These are phyloP conservation scores for Sextonia rubra DNA, from an alignment of 164 flowering plant species.

Conservation along the genomic window DNA sequence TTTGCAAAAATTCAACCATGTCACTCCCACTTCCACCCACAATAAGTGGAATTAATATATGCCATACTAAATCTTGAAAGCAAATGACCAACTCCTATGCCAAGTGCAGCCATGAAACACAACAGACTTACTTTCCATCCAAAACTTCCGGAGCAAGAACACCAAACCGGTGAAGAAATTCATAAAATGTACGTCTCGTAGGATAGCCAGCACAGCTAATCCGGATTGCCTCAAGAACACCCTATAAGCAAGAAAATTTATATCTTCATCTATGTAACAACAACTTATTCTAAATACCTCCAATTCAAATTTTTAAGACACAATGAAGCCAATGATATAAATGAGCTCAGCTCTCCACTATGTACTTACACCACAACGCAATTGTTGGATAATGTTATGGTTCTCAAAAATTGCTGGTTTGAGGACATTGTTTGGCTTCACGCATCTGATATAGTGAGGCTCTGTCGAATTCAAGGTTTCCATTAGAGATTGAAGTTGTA, in stretches of 20 bases:
- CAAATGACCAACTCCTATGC: conserved; percentile 43
- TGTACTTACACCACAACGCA: conserved; percentile 96
- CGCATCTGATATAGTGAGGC: conserved; percentile 99
- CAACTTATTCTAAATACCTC: not conserved
- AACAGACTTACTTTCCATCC: conserved; percentile 75
- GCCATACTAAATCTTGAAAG: conserved; percentile 3
- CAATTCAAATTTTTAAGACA: not conserved
- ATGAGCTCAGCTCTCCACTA: not conserved
- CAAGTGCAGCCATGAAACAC: not conserved
- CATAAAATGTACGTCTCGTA: conserved; percentile 91
- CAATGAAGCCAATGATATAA: not conserved
- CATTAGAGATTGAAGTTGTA: conserved; percentile 97
- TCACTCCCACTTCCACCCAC: not conserved
- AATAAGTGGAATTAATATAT: not conserved
- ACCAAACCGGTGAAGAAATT: conserved; percentile 91
- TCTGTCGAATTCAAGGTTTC: conserved; percentile 91
- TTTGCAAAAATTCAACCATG: too few species aligned
- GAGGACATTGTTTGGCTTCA: conserved; percentile 93
- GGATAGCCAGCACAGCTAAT: conserved; percentile 99
- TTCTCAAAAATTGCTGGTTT: conserved; percentile 98
- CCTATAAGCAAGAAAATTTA: conserved; percentile 36
- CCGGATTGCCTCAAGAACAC: conserved; percentile 98
- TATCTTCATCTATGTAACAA: not conserved
- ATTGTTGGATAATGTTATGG: conserved; percentile 75
- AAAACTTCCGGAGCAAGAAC: conserved; percentile 92